phyloP scores from a whole-genome alignment of 148 eudicot genomes.

The Fallopia convolvulus region DNA sequence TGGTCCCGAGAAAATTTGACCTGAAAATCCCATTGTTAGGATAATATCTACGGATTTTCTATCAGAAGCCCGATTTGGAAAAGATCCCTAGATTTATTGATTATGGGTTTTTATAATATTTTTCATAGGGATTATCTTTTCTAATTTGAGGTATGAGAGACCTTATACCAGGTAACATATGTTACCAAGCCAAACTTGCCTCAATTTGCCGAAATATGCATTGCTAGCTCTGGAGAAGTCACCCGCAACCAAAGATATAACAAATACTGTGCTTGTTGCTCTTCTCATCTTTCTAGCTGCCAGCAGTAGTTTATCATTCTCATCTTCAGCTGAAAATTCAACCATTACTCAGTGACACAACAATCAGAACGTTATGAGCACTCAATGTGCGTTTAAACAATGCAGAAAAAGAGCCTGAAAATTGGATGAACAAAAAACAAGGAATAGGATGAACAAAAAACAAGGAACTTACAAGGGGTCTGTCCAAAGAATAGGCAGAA shows the following conservation, averaged over 20 bases:
- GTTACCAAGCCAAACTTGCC: conserved; percentile 34
- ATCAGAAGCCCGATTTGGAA: no score
- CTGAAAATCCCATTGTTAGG: conserved; percentile 28
- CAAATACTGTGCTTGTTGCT: conserved; percentile 73
- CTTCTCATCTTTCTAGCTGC: conserved; percentile 71
- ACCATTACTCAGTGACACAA: neutral
- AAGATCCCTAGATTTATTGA: no score
- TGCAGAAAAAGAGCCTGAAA: neutral
- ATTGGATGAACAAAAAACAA: no score
- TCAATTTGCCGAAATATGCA: conserved; percentile 73
- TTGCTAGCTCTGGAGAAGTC: conserved; percentile 84
- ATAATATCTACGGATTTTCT: neutral
- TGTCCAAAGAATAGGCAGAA: conserved; percentile 63
- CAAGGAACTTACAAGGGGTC: conserved; percentile 65
- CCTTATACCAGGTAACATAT: neutral
- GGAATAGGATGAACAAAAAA: neutral
- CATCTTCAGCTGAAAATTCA: conserved; percentile 59
- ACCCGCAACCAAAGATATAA: conserved; percentile 64
- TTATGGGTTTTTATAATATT: no score
- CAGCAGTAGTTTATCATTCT: conserved; percentile 63
- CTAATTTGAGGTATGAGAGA: no score
- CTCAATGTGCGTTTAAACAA: neutral
- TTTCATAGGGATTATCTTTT: no score
- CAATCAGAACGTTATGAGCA: neutral
- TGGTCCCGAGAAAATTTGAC: conserved; percentile 90